Conservation (phyloP, 2,329 filamentous ascomycete genomes). For the Nakataea oryzae region DNA sequence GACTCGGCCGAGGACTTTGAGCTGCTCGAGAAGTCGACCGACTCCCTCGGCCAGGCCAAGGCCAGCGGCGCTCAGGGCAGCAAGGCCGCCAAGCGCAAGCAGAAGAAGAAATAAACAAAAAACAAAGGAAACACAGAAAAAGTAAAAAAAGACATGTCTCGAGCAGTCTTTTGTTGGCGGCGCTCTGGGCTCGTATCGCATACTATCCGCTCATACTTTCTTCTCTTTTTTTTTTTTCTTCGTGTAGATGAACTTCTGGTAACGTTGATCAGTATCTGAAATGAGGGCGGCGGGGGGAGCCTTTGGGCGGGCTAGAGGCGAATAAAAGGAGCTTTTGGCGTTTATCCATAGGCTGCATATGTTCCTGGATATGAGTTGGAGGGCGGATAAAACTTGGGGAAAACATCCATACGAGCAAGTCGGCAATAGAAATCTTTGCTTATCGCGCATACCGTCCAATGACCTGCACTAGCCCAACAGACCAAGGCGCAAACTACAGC, state of each 20-base stretch:
- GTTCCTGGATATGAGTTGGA: neutral
- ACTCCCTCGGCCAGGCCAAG: constrained; percentile 42
- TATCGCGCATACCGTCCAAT: neutral
- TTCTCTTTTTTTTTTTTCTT: neutral
- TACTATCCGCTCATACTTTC: neutral
- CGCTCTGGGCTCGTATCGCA: neutral
- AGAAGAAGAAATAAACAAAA: constrained; percentile 38
- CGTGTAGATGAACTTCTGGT: neutral
- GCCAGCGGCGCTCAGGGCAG: constrained; percentile 30
- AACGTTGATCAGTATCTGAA: neutral
- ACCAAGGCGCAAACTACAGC: neutral
- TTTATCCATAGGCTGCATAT: neutral
- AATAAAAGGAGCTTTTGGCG: neutral
- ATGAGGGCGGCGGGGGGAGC: too few species aligned
- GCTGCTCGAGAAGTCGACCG: constrained; percentile 49
- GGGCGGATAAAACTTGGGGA: neutral
- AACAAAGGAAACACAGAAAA: too few species aligned
- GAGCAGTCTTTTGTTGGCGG: neutral
- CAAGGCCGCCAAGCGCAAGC: constrained; percentile 39
- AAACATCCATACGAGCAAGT: too few species aligned
- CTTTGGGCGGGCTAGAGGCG: neutral
- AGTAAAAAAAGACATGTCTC: neutral
- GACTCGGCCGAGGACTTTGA: constrained; percentile 53
- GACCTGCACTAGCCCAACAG: neutral
- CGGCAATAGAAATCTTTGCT: neutral